phyloP scores from a whole-genome alignment of 352 stramenopile genomes.

The Phytophthora parvispora region DNA sequence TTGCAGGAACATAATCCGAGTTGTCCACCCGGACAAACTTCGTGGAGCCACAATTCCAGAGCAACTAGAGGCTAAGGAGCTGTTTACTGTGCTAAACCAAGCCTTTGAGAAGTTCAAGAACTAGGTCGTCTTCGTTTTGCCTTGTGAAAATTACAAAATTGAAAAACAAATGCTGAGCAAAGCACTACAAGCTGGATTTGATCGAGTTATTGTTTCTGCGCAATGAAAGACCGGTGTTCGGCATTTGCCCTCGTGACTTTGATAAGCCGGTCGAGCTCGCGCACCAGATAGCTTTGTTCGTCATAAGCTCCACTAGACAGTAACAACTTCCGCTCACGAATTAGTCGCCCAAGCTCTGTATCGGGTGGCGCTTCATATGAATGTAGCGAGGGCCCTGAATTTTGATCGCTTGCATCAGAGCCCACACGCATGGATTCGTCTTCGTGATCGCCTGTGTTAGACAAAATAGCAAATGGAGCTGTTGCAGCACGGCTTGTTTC shows the following conservation, averaged over 20 bases:
- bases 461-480: background rate
- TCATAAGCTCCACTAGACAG: slow-evolving; percentile 71
- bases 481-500: slow-evolving; percentile 9
- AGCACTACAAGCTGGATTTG: background rate
- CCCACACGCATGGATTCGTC: background rate
- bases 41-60: slow-evolving; percentile 78
- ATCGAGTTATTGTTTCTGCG: no score
- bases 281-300: slow-evolving; percentile 71
- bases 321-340: slow-evolving; percentile 65
- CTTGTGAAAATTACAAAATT: slow-evolving; percentile 2
- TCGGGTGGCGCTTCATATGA: background rate
- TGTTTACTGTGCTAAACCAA: slow-evolving; percentile 91
- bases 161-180: slow-evolving; percentile 22
- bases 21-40: slow-evolving; percentile 92
- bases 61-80: slow-evolving; percentile 86
- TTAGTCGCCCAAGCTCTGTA: slow-evolving; percentile 56
- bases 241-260: slow-evolving; percentile 30
- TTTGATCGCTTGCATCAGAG: slow-evolving; percentile 1
- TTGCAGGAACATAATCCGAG: slow-evolving; percentile 84
- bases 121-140: slow-evolving; percentile 26
- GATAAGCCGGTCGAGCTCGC: slow-evolving; percentile 75
- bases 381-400: background rate
- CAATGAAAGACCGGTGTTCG: slow-evolving; percentile 19
- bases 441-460: background rate
- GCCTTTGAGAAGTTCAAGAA: slow-evolving; percentile 91